Evolutionary conservation across 2,329 filamentous ascomycete genomes (phyloP).

Genomic region (Colletotrichum paranaense): DNA sequence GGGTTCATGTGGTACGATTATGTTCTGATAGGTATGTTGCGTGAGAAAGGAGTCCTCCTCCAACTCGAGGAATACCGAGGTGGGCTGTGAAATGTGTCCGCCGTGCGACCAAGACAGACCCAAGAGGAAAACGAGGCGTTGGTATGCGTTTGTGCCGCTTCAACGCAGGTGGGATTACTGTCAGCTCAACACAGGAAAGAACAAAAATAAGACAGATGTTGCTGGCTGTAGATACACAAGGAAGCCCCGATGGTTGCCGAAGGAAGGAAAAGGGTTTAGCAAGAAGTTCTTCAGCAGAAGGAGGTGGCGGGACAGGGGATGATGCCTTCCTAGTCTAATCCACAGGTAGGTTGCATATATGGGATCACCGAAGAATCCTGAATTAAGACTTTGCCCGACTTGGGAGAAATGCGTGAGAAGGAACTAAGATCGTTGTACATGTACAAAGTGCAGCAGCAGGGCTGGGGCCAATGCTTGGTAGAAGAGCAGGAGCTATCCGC

Average conservation of each 20-base stretch:
- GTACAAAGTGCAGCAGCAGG: conserved; percentile 9
- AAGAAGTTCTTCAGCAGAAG: background rate
- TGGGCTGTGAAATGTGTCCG: conserved; percentile 10
- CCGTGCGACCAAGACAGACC: background rate
- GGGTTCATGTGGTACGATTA: conserved; percentile 7
- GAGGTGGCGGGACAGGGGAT: background rate
- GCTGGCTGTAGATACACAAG: background rate
- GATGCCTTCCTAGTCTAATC: conserved; percentile 4
- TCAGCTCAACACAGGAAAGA: background rate
- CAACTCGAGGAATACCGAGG: background rate
- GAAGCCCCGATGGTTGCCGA: conserved; percentile 1
- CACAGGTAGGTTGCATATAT: conserved; percentile 3
- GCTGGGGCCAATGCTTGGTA: conserved; percentile 1
- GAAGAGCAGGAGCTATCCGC: background rate
- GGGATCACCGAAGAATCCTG: conserved; percentile 15
- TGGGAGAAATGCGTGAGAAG: background rate
- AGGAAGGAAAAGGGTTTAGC: background rate
- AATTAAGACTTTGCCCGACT: background rate
- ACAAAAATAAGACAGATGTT: background rate
- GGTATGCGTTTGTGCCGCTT: conserved; percentile 1
- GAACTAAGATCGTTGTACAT: background rate
- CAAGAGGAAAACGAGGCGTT: background rate
- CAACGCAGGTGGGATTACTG: conserved; percentile 1
- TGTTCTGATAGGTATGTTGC: background rate
- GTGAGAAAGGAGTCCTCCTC: background rate